Evolutionary conservation across 148 eudicot species (phyloP).

Genomic region (Euryodendron excelsum): DNA sequence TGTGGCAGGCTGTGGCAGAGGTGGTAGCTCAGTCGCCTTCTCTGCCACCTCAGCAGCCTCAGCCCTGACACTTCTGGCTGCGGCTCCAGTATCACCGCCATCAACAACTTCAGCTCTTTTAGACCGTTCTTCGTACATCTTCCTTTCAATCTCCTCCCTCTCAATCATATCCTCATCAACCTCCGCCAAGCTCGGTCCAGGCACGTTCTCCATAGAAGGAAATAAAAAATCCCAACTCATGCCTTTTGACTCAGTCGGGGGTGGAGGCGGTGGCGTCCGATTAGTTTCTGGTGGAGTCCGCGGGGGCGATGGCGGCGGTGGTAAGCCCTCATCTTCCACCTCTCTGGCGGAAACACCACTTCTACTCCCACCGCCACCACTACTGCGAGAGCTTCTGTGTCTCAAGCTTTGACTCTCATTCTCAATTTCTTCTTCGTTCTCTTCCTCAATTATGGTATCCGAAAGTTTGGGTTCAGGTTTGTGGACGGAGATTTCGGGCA

Average conservation of each 20-base stretch:
- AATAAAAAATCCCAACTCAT: slow-evolving; percentile 63
- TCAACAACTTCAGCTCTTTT: slow-evolving; percentile 31
- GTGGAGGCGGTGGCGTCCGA: slow-evolving; percentile 17
- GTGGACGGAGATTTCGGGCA: slow-evolving; percentile 61
- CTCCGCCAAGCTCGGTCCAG: slow-evolving; percentile 53
- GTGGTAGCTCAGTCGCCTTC: slow-evolving; percentile 38
- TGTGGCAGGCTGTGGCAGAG: slow-evolving; percentile 31
- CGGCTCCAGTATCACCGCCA: slow-evolving; percentile 21
- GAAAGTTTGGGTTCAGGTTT: slow-evolving; percentile 21
- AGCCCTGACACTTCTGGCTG: slow-evolving; percentile 21
- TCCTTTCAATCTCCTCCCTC: slow-evolving; percentile 46
- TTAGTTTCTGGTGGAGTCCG: slow-evolving; percentile 22
- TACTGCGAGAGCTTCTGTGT: slow-evolving; percentile 18
- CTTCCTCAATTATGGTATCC: slow-evolving; percentile 47
- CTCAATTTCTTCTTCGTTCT: slow-evolving; percentile 36
- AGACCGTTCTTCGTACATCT: slow-evolving; percentile 40
- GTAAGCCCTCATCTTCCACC: slow-evolving; percentile 20
- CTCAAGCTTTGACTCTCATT: slow-evolving; percentile 23
- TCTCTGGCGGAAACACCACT: not conserved
- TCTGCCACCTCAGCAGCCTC: slow-evolving; percentile 23
- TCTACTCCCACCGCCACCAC: slow-evolving; percentile 1
- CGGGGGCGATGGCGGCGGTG: slow-evolving; percentile 29
- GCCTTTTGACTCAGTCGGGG: slow-evolving; percentile 25
- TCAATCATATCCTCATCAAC: slow-evolving; percentile 44
- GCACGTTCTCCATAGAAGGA: slow-evolving; percentile 42